phyloP scores from a whole-genome alignment of 2,329 filamentous ascomycete species.

The Huntiella decipiens region DNA sequence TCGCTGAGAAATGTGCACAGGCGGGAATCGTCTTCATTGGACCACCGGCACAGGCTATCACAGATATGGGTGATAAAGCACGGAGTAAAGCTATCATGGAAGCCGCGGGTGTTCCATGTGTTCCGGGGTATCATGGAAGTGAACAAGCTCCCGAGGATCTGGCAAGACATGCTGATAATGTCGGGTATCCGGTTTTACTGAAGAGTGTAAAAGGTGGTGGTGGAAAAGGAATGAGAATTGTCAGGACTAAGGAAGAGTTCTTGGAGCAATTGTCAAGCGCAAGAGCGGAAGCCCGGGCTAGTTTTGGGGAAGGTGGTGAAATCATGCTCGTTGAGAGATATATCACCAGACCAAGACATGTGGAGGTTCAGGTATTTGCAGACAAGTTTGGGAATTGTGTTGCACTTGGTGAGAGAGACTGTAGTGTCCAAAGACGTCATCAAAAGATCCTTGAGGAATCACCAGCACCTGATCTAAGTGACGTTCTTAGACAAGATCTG shows the following conservation, averaged over 20 bases:
- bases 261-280: constrained; percentile 50
- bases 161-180: constrained; percentile 49
- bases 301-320: constrained; percentile 63
- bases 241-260: constrained; percentile 49
- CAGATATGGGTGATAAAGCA: constrained; percentile 87
- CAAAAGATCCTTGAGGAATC: constrained; percentile 87
- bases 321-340: constrained; percentile 75
- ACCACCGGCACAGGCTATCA: constrained; percentile 61
- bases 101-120: constrained; percentile 82
- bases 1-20: constrained; percentile 72
- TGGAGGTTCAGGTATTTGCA: constrained; percentile 82
- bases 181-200: constrained; percentile 50
- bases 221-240: constrained; percentile 71
- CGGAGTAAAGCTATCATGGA: constrained; percentile 94
- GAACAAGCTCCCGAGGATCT: constrained; percentile 52
- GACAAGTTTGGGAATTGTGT: constrained; percentile 63
- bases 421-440: constrained; percentile 68
- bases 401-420: constrained; percentile 74
- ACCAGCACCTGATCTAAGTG: constrained; percentile 50
- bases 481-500: constrained; percentile 37
- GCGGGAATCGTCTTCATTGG: constrained; percentile 90
- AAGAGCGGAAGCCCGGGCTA: constrained; percentile 53
- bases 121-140: constrained; percentile 81
- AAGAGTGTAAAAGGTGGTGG: constrained; percentile 70
- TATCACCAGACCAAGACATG: constrained; percentile 59